Evolutionary conservation across 1,284 basidiomycete genomes (phyloP).

Genomic region (Rhodotorula sp.): DNA sequence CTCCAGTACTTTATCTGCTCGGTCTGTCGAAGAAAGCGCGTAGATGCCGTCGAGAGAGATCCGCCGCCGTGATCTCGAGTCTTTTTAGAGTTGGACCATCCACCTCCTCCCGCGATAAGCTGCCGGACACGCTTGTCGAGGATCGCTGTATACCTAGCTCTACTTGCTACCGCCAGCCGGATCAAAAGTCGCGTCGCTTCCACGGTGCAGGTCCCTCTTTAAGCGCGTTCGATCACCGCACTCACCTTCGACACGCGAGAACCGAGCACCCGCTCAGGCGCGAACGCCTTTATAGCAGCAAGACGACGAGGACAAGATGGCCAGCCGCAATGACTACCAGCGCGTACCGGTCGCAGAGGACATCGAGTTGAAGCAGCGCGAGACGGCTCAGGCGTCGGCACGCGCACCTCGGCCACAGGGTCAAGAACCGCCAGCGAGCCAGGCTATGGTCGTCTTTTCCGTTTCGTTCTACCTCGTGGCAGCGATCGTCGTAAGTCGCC

Average conservation of each 20-base stretch:
- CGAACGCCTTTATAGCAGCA: background rate
- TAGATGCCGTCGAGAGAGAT: too few species aligned
- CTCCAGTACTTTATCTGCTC: too few species aligned
- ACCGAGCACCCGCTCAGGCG: background rate
- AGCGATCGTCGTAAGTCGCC: conserved; percentile 66
- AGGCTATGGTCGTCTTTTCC: conserved; percentile 42
- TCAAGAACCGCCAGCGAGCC: conserved; percentile 34
- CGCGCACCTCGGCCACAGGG: background rate
- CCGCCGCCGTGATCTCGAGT: too few species aligned
- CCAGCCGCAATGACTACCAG: conserved; percentile 20
- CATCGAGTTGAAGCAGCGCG: conserved; percentile 26
- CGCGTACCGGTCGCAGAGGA: conserved; percentile 28
- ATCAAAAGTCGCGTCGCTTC: too few species aligned
- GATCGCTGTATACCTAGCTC: too few species aligned
- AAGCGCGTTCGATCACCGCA: too few species aligned
- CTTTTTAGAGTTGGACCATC: too few species aligned
- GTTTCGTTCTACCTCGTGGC: conserved; percentile 70
- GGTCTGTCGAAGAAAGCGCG: too few species aligned
- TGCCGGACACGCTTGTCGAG: too few species aligned
- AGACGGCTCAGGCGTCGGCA: background rate
- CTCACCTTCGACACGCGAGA: background rate
- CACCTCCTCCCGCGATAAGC: too few species aligned
- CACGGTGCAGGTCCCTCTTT: too few species aligned
- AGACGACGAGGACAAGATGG: background rate
- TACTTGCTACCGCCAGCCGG: too few species aligned